These are phyloP conservation scores for Chlorella sorokiniana DNA, from an alignment of 139 green algal species.

Conservation along the genomic window DNA sequence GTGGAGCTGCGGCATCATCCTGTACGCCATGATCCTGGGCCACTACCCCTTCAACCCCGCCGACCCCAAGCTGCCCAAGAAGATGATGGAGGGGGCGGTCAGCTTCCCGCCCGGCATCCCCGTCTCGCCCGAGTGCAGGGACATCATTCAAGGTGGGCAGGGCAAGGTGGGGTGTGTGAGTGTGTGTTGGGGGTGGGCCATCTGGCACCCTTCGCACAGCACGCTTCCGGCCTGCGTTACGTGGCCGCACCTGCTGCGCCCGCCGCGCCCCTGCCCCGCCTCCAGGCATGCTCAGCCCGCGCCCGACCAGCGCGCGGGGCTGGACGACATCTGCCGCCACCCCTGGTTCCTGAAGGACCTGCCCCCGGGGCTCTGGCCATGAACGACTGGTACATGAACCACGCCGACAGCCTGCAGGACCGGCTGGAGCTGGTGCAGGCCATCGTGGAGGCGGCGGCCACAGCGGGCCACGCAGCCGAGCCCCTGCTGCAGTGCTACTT, in stretches of 20 bases:
- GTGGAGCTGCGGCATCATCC: constrained; percentile 79
- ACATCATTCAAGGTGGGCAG: neutral
- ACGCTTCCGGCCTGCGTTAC: neutral
- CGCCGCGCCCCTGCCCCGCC: neutral
- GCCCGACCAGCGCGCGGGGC: constrained; percentile 54
- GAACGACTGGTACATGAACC: constrained; percentile 45
- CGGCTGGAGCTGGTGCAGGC: constrained; percentile 32
- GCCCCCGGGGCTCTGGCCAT: constrained; percentile 45
- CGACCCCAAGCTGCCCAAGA: constrained; percentile 33
- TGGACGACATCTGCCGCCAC: constrained; percentile 64
- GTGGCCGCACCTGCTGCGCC: neutral
- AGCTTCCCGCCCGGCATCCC: neutral
- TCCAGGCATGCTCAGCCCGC: constrained; percentile 59
- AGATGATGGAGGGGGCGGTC: constrained; percentile 50
- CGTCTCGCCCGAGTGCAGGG: neutral
- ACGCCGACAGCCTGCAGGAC: constrained; percentile 16
- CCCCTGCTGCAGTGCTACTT: constrained; percentile 31
- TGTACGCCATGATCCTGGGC: constrained; percentile 79
- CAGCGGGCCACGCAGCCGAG: constrained; percentile 7
- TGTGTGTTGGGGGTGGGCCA: neutral
- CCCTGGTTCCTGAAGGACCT: constrained; percentile 70
- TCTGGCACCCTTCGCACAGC: neutral
- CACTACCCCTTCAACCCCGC: constrained; percentile 87
- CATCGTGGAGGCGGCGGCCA: constrained; percentile 24
- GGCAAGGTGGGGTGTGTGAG: constrained; percentile 46